phyloP scores from a whole-genome alignment of 495 filamentous ascomycete species.

The Trichoderma asperelloides region DNA sequence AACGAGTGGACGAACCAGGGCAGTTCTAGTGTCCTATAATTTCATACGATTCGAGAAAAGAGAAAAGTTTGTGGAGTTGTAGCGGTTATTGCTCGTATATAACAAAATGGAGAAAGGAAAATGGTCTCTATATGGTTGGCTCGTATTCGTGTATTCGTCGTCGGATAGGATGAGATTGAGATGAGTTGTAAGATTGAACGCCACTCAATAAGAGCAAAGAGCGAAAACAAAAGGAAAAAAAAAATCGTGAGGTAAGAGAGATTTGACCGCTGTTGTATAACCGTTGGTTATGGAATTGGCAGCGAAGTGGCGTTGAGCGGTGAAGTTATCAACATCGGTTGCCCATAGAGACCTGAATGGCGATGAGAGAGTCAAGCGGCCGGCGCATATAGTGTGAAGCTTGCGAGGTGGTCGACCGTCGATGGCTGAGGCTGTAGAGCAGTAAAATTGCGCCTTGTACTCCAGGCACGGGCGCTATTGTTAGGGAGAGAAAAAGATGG shows the following conservation, averaged over 20 bases:
- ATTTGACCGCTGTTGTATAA: not conserved
- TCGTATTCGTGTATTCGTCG: constrained; percentile 9
- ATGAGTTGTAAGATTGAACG: not conserved
- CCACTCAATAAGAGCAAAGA: not conserved
- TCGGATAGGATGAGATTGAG: not conserved
- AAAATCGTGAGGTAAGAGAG: not conserved
- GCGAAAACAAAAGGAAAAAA: not conserved
- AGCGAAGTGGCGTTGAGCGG: not conserved
- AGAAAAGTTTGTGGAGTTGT: not conserved
- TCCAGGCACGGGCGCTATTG: not conserved
- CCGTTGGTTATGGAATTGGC: not conserved
- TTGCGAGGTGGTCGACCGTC: not conserved
- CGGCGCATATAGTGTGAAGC: not conserved
- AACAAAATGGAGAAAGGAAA: not conserved
- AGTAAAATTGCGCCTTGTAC: not conserved
- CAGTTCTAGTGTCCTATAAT: not conserved
- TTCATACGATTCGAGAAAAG: not conserved
- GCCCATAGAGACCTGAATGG: not conserved
- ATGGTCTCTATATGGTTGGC: not conserved
- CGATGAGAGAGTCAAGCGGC: not conserved
- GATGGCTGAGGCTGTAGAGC: not conserved
- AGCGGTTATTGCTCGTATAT: not conserved
- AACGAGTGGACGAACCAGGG: not conserved
- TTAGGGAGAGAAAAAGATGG: not conserved
- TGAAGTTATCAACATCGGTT: not conserved